Percentiles rank a stretch among this genome's conserved stretches.
Evolutionary conservation across 2,329 filamentous ascomycete genomes (phyloP).

Genomic region (Trichoderma arundinaceum): DNA sequence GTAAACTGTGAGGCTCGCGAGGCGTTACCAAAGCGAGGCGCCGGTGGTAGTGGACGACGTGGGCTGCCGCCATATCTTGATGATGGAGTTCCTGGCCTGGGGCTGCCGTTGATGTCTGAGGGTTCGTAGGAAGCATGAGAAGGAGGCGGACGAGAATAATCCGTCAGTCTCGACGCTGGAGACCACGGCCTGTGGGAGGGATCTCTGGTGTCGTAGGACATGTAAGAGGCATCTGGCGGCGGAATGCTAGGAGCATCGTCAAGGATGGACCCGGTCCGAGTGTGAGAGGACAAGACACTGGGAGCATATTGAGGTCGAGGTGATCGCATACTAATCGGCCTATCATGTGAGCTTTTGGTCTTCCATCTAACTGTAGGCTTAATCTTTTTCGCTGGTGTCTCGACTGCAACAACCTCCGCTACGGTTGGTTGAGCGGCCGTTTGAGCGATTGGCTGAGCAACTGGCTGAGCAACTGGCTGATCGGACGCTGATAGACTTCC

Average conservation of each 20-base stretch:
- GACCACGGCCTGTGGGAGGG: slow-evolving; percentile 63
- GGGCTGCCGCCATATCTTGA: slow-evolving; percentile 88
- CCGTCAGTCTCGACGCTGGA: slow-evolving; percentile 57
- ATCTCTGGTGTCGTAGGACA: slow-evolving; percentile 58
- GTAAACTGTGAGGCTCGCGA: slow-evolving; percentile 59
- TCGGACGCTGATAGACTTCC: slow-evolving; percentile 19
- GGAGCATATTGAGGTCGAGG: slow-evolving; percentile 58
- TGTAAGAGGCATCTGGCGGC: slow-evolving; percentile 68
- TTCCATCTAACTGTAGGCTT: slow-evolving; percentile 34
- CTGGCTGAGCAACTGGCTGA: neutral
- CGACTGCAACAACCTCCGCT: slow-evolving; percentile 7
- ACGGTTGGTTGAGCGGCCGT: neutral
- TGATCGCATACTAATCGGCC: slow-evolving; percentile 48
- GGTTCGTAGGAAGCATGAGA: slow-evolving; percentile 80
- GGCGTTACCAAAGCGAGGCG: slow-evolving; percentile 76
- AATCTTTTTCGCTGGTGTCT: slow-evolving; percentile 8
- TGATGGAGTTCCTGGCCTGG: slow-evolving; percentile 87
- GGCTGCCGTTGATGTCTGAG: slow-evolving; percentile 84
- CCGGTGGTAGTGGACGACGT: slow-evolving; percentile 83
- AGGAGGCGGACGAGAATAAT: slow-evolving; percentile 74
- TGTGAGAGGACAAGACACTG: slow-evolving; percentile 55
- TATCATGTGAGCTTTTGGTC: slow-evolving; percentile 50
- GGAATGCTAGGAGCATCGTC: slow-evolving; percentile 64
- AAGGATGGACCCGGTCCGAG: slow-evolving; percentile 54
- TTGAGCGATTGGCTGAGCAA: neutral